Evolutionary conservation across 2,329 filamentous ascomycete genomes (phyloP).

Genomic region (Lasiodiplodia sp.): DNA sequence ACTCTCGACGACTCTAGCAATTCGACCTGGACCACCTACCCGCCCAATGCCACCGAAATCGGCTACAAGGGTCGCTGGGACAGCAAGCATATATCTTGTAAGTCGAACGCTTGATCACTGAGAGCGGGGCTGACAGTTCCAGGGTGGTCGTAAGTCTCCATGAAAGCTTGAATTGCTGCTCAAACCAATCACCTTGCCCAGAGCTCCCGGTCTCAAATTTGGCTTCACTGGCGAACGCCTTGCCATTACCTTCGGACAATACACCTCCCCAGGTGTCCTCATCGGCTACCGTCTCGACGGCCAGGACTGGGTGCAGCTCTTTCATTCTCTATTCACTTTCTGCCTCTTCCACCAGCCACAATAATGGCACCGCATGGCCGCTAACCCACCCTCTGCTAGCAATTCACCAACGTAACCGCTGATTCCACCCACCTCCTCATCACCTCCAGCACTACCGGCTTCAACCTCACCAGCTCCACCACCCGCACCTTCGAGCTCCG

Average conservation of each 20-base stretch:
- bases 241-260: constrained; percentile 62
- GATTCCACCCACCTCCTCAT: constrained; percentile 64
- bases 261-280: constrained; percentile 59
- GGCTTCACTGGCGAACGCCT: constrained; percentile 62
- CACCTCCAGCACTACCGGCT: constrained; percentile 53
- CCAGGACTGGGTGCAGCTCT: constrained; percentile 57
- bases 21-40: constrained; percentile 57
- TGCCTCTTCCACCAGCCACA: neutral
- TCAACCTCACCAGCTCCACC: constrained; percentile 53
- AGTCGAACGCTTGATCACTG: constrained; percentile 29
- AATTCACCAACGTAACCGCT: constrained; percentile 66
- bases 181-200: constrained; percentile 39
- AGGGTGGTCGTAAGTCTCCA: constrained; percentile 61
- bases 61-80: constrained; percentile 71
- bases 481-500: constrained; percentile 63
- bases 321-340: neutral
- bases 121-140: neutral
- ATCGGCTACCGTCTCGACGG: constrained; percentile 66
- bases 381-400: constrained; percentile 37
- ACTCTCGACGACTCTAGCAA: constrained; percentile 38
- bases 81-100: constrained; percentile 64
- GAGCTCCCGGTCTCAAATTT: constrained; percentile 62
- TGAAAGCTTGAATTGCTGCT: neutral
- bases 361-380: neutral
- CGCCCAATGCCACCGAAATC: constrained; percentile 60